Conservation (phyloP, 169 alveolate species). For the Plasmodium coatneyi region DNA sequence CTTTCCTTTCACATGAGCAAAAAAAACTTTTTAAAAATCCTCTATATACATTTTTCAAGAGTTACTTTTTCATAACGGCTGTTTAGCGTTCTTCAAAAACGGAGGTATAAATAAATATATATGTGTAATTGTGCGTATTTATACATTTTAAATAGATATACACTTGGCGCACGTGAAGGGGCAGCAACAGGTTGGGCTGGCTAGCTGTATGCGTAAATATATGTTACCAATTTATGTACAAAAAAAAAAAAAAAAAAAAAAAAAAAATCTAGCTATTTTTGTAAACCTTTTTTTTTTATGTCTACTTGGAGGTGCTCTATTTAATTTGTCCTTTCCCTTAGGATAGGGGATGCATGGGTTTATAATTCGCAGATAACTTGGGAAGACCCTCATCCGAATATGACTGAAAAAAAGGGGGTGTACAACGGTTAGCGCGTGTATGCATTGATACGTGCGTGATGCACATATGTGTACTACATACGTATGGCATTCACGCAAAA, state of each 20-base stretch:
- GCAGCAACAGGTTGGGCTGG: not conserved
- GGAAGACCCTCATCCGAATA: not conserved
- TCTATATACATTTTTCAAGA: not conserved
- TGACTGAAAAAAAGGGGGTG: not conserved
- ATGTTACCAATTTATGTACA: conserved; percentile 24
- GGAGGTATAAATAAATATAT: not conserved
- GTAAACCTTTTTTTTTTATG: not conserved
- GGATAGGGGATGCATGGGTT: not conserved
- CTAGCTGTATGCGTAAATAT: conserved; percentile 7
- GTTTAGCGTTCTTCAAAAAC: not conserved
- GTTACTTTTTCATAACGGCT: not conserved
- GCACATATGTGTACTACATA: not conserved
- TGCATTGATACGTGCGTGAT: not conserved
- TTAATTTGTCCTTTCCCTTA: not conserved
- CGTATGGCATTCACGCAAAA: not conserved
- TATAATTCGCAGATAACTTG: not conserved
- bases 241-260: conserved; percentile 33
- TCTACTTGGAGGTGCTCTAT: not conserved
- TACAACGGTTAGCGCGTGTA: not conserved
- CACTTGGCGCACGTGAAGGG: not conserved
- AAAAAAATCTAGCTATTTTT: conserved; percentile 3
- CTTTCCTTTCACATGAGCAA: not conserved
- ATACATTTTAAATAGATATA: conserved; percentile 5
- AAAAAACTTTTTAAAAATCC: not conserved
- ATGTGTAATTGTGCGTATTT: not conserved